phyloP scores from a whole-genome alignment of 2,329 filamentous ascomycete genomes.

The Boeremia lycopersici region DNA sequence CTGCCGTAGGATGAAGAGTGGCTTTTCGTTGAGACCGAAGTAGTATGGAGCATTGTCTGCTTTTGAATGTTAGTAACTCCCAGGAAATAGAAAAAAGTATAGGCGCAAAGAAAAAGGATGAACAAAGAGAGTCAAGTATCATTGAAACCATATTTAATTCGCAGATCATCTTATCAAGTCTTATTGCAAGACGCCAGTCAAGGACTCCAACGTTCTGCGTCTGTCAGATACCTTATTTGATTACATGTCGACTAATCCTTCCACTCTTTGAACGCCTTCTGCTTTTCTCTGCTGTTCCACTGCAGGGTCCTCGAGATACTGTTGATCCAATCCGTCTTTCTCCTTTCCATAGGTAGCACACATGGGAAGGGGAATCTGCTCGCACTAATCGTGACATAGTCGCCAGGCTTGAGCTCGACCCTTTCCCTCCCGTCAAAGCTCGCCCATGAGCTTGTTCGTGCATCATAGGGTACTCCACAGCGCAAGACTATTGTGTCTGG shows the following conservation, averaged over 20 bases:
- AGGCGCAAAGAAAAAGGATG: too few relatives aligned
- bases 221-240: too few relatives aligned
- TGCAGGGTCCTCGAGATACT: slow-evolving; percentile 79
- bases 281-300: slow-evolving; percentile 81
- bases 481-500: slow-evolving; percentile 95
- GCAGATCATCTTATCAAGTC: too few relatives aligned
- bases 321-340: slow-evolving; percentile 81
- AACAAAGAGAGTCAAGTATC: too few relatives aligned
- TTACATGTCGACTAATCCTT: slow-evolving; percentile 9
- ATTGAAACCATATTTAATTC: too few relatives aligned
- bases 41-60: too few relatives aligned
- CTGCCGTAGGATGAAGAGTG: too few relatives aligned
- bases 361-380: slow-evolving; percentile 80
- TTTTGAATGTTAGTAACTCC: too few relatives aligned
- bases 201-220: too few relatives aligned
- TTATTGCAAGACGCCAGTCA: too few relatives aligned
- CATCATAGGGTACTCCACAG: slow-evolving; percentile 92
- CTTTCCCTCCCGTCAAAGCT: slow-evolving; percentile 91
- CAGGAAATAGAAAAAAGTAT: too few relatives aligned
- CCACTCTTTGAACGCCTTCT: slow-evolving; percentile 61
- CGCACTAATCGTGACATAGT: slow-evolving; percentile 85
- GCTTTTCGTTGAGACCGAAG: too few relatives aligned
- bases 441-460: slow-evolving; percentile 90
- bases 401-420: slow-evolving; percentile 75
- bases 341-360: slow-evolving; percentile 71